Evolutionary conservation across 1,139 yeast genomes (phyloP).

Genomic region (Meyerozyma smithsonii): DNA sequence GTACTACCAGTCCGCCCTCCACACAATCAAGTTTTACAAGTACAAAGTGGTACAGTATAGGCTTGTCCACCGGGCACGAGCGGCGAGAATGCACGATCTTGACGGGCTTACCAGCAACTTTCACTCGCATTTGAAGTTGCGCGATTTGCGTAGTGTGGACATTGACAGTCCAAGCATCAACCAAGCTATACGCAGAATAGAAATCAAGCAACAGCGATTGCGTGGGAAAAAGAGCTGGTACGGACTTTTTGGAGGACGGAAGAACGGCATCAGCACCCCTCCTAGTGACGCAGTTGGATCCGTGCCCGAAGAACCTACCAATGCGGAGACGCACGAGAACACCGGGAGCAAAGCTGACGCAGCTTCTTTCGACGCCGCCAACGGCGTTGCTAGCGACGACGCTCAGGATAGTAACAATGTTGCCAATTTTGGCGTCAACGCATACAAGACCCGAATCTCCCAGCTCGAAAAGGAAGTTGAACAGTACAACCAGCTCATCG

Average conservation of each 20-base stretch:
- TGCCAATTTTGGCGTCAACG: constrained; percentile 5
- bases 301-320: constrained; percentile 1
- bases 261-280: constrained; percentile 4
- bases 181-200: constrained; percentile 31
- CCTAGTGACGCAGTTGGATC: constrained; percentile 8
- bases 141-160: constrained; percentile 20
- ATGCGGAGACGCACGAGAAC: constrained; percentile 6
- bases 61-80: constrained; percentile 36
- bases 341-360: constrained; percentile 3
- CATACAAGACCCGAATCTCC: constrained; percentile 22
- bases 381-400: background rate
- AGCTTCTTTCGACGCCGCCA: constrained; percentile 11
- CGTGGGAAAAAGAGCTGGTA: constrained; percentile 38
- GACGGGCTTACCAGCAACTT: constrained; percentile 20
- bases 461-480: constrained; percentile 39
- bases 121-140: constrained; percentile 14
- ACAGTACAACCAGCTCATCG: constrained; percentile 40
- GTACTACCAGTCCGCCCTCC: constrained; percentile 34
- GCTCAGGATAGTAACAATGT: constrained; percentile 4
- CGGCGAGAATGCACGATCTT: constrained; percentile 37
- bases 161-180: constrained; percentile 38
- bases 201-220: constrained; percentile 20
- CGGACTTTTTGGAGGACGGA: constrained; percentile 43
- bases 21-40: constrained; percentile 40
- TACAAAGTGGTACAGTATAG: constrained; percentile 42